A percentile compares a stretch with the other conserved stretches of the same genome.
These are phyloP conservation scores for Rugosomyces carneus DNA, from an alignment of 1,284 basidiomycete genomes.

Conservation along the genomic window DNA sequence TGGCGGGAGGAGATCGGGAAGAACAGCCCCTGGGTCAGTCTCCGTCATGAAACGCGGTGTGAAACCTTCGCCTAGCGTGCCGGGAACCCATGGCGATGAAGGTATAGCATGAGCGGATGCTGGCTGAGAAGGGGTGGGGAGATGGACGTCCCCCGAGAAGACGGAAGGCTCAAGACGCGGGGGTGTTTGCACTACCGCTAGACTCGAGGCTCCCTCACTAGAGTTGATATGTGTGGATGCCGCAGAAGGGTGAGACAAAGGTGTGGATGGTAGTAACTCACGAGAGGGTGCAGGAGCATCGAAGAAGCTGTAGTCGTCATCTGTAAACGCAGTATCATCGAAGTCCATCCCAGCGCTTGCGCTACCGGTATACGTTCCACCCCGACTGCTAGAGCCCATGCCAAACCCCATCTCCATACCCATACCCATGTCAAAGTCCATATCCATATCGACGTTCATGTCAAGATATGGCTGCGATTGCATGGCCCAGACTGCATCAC, in stretches of 20 bases:
- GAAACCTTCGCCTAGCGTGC: conserved; percentile 21
- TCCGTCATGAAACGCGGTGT: conserved; percentile 20
- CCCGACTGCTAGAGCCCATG: conserved; percentile 41
- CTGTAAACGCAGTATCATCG: conserved; percentile 60
- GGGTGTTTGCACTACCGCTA: conserved; percentile 17
- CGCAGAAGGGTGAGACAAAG: neutral
- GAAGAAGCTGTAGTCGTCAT: conserved; percentile 77
- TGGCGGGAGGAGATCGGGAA: conserved; percentile 29
- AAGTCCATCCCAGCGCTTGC: conserved; percentile 31
- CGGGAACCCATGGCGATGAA: conserved; percentile 15
- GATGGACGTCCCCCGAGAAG: conserved; percentile 21
- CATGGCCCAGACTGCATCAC: conserved; percentile 39
- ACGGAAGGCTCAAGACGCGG: conserved; percentile 20
- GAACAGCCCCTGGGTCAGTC: conserved; percentile 14
- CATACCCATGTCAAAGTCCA: conserved; percentile 38
- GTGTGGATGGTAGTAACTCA: conserved; percentile 1
- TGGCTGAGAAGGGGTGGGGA: conserved; percentile 22
- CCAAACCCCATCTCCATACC: conserved; percentile 40
- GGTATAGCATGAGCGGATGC: conserved; percentile 31
- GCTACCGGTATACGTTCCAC: conserved; percentile 23
- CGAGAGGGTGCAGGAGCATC: conserved; percentile 34
- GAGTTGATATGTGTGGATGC: neutral
- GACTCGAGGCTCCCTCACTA: conserved; percentile 5
- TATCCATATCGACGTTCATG: conserved; percentile 34
- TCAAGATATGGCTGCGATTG: conserved; percentile 32